Conservation (phyloP, 2,329 filamentous ascomycete genomes). For the Stachybotrys elegans region DNA sequence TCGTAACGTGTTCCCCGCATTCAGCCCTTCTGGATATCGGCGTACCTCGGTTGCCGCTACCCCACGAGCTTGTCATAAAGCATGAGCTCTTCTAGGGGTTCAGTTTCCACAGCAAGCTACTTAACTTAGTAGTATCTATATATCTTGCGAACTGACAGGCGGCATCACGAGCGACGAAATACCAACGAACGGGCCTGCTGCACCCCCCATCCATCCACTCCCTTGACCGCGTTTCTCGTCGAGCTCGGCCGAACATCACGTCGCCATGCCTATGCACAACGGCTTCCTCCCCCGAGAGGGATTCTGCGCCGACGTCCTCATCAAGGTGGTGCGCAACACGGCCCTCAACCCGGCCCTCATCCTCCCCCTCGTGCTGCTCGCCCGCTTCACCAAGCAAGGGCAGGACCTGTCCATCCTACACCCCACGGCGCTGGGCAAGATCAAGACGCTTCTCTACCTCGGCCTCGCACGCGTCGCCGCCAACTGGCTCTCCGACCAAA, state of each 20-base stretch:
- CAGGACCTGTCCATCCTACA: constrained; percentile 48
- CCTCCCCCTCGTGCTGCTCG: constrained; percentile 57
- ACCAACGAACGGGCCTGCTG: not conserved
- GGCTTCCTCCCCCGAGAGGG: constrained; percentile 52
- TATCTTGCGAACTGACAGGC: too few species aligned
- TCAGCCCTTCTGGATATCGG: too few species aligned
- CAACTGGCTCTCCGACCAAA: constrained; percentile 25
- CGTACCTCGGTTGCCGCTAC: too few species aligned
- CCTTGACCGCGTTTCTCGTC: constrained; percentile 5
- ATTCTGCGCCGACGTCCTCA: constrained; percentile 56
- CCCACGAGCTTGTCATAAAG: too few species aligned
- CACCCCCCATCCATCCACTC: not conserved
- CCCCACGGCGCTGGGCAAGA: constrained; percentile 41
- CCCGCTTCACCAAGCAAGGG: constrained; percentile 59
- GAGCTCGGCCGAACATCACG: not conserved
- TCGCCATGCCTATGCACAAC: constrained; percentile 37
- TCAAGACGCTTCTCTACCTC: constrained; percentile 32
- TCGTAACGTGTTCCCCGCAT: too few species aligned
- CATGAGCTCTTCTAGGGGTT: too few species aligned
- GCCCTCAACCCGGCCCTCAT: constrained; percentile 60
- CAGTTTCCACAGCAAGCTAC: too few species aligned
- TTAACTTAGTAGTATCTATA: too few species aligned
- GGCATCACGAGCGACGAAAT: not conserved
- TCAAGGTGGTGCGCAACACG: constrained; percentile 53
- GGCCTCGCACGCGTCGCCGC: constrained; percentile 20